Conservation (phyloP, 2,329 filamentous ascomycete species). For the Sphaerulina musiva region DNA sequence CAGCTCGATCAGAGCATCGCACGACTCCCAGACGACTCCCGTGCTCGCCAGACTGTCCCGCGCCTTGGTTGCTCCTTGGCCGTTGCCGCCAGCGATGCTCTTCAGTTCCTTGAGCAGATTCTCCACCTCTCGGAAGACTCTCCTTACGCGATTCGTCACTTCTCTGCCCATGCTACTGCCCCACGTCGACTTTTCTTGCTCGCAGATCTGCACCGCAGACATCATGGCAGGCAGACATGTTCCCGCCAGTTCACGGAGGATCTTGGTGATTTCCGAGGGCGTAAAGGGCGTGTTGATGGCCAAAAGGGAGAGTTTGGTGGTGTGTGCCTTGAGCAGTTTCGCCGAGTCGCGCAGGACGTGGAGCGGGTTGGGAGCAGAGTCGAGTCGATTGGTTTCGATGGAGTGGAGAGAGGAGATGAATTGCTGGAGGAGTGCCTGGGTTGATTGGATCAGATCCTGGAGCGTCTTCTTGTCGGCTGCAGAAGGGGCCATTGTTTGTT, state of each 20-base stretch:
- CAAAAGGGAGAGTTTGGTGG: slow-evolving; percentile 80
- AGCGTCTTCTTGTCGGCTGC: slow-evolving; percentile 25
- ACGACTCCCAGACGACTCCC: slow-evolving; percentile 75
- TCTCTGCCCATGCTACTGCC: slow-evolving; percentile 59
- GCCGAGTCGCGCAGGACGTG: slow-evolving; percentile 65
- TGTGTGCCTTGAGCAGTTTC: slow-evolving; percentile 69
- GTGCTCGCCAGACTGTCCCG: slow-evolving; percentile 56
- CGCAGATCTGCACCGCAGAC: slow-evolving; percentile 61
- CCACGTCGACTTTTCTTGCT: slow-evolving; percentile 48
- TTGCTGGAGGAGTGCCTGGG: slow-evolving; percentile 29
- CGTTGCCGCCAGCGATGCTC: slow-evolving; percentile 43
- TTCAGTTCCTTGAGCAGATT: slow-evolving; percentile 57
- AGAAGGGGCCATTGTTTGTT: slow-evolving; percentile 24
- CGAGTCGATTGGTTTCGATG: slow-evolving; percentile 20
- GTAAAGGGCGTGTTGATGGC: slow-evolving; percentile 84
- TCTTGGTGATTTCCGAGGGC: slow-evolving; percentile 62
- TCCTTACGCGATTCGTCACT: slow-evolving; percentile 52
- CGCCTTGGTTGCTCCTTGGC: slow-evolving; percentile 27
- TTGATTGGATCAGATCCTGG: slow-evolving; percentile 28
- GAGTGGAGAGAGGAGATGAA: slow-evolving; percentile 29
- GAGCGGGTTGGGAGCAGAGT: slow-evolving; percentile 49
- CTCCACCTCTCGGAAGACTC: slow-evolving; percentile 57
- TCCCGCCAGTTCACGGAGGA: slow-evolving; percentile 65
- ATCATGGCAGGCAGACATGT: slow-evolving; percentile 70
- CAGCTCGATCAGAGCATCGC: slow-evolving; percentile 63